Evolutionary conservation across 306 rosid genomes (phyloP).

Genomic region (Mucuna pruriens): DNA sequence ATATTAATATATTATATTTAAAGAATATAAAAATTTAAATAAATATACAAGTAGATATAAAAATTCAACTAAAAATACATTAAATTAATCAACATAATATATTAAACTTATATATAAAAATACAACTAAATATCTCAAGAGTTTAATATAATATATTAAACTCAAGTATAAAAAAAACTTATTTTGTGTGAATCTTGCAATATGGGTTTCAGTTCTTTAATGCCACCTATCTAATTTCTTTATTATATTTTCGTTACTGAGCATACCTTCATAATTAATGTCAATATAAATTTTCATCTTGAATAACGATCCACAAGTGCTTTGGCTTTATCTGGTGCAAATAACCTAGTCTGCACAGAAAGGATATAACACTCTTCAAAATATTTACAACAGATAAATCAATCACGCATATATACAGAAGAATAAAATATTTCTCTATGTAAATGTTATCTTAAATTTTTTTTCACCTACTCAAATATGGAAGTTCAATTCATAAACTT

Average conservation of each 20-base stretch:
- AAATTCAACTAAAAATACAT: too few species aligned
- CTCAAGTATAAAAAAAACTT: too few species aligned
- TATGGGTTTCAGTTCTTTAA: not conserved
- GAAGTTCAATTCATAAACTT: slow-evolving; percentile 46
- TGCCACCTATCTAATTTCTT: not conserved
- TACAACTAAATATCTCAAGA: too few species aligned
- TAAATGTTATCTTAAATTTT: not conserved
- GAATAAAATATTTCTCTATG: not conserved
- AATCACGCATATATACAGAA: not conserved
- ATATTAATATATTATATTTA: too few species aligned
- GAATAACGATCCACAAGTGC: slow-evolving; percentile 81
- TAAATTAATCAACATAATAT: too few species aligned
- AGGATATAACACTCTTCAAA: not conserved
- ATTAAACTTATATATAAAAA: too few species aligned
- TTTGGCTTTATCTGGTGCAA: slow-evolving; percentile 88
- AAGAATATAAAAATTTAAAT: too few species aligned
- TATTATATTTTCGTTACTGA: not conserved
- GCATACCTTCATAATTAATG: not conserved
- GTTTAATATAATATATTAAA: too few species aligned
- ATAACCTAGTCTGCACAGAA: slow-evolving; percentile 79
- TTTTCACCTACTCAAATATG: not conserved
- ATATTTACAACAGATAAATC: not conserved
- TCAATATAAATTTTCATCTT: slow-evolving; percentile 31
- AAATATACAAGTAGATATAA: too few species aligned
- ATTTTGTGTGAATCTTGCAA: not conserved